phyloP scores from a whole-genome alignment of 176 grass and related monocot species.

The Thinopyrum elongatum region DNA sequence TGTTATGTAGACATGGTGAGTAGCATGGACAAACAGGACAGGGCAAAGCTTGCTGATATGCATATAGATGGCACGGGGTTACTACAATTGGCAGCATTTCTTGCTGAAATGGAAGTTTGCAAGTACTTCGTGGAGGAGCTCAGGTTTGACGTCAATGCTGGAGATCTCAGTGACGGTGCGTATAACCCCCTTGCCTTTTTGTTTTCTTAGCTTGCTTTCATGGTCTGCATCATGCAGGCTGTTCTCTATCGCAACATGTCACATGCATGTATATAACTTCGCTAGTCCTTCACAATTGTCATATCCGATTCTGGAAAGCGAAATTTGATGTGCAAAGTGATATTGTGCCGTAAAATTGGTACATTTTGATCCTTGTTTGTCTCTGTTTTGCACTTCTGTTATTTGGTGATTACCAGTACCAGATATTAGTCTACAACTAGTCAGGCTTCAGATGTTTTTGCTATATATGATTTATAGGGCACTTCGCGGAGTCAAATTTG shows the following conservation, averaged over 20 bases:
- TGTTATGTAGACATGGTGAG: not conserved
- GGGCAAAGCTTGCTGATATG: not conserved
- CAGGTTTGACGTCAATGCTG: slow-evolving; percentile 21
- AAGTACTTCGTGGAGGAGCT: slow-evolving; percentile 37
- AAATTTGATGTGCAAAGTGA: not conserved
- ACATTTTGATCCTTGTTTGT: not conserved
- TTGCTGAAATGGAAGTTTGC: not conserved
- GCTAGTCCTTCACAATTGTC: not conserved
- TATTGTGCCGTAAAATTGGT: not conserved
- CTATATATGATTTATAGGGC: not conserved
- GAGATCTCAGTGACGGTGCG: not conserved
- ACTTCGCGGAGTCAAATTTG: not conserved
- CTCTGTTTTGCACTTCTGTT: not conserved
- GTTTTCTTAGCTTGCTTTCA: not conserved
- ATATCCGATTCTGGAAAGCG: not conserved
- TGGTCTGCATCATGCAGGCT: not conserved
- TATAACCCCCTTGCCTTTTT: not conserved
- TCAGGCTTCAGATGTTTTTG: not conserved
- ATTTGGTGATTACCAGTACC: not conserved
- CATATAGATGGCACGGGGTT: not conserved
- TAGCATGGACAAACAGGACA: not conserved
- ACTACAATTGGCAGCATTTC: not conserved
- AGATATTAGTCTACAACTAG: not conserved
- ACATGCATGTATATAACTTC: not conserved
- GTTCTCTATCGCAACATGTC: not conserved